These are phyloP conservation scores for Mimosa pudica DNA, from an alignment of 306 rosid genomes.

Conservation along the genomic window DNA sequence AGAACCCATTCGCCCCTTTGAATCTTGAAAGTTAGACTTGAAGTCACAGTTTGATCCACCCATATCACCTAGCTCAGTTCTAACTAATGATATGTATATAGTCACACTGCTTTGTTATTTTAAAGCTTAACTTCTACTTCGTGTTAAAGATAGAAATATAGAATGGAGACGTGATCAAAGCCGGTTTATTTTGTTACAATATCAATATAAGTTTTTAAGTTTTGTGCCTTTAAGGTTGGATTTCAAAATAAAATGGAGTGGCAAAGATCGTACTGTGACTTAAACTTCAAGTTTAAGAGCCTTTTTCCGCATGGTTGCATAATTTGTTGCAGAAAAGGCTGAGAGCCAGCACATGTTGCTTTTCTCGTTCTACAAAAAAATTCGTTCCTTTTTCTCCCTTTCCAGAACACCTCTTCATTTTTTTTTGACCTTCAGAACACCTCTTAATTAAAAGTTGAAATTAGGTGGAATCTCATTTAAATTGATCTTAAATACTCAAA, in stretches of 20 bases:
- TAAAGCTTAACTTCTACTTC: background rate
- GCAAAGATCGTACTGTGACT: background rate
- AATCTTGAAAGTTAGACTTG: too few species aligned
- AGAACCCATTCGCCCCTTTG: background rate
- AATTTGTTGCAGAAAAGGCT: background rate
- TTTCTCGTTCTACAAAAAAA: background rate
- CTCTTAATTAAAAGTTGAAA: too few species aligned
- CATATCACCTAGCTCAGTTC: too few species aligned
- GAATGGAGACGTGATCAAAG: background rate
- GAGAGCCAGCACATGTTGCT: background rate
- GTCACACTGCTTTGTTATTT: background rate
- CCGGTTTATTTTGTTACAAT: background rate
- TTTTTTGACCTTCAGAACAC: too few species aligned
- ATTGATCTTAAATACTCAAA: too few species aligned
- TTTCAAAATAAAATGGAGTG: background rate
- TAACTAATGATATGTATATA: background rate
- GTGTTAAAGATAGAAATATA: background rate
- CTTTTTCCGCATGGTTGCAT: background rate
- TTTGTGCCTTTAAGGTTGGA: background rate
- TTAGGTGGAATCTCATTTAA: too few species aligned
- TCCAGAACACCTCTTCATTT: too few species aligned
- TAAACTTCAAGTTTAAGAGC: background rate
- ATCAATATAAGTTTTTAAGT: background rate
- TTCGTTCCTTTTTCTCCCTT: background rate
- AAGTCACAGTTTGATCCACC: background rate